Evolutionary conservation across 140 eudicot genomes (phyloP), one percentile per base, ranked within the genome.

Genomic region (Senecio squalidus): DNA sequence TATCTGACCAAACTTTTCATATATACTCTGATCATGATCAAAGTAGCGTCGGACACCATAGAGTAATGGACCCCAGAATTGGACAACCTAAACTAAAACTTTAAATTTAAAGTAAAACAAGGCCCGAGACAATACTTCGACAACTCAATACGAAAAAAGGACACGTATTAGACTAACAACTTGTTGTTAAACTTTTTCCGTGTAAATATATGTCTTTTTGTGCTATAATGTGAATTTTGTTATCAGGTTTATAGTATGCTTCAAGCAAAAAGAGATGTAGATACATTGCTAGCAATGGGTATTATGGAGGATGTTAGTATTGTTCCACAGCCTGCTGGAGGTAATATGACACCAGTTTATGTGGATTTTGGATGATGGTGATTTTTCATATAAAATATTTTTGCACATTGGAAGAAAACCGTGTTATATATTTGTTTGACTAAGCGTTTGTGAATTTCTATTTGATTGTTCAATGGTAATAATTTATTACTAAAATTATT

Each of bases 311-410:
- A 88, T 76, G 89, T 88, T 62, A 93, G 95, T 77, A 88, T 93
- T 48, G 79, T 88, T 77, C 99, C 99, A 11, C 99, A 93, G 74
- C 99, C 99, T 52, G 95, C 96, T 72, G 95, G 99, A 77, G 99
- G 96, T 88, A 84, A 83, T n/a, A 2, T 46, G 43, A 16, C 13
- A 40, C 24, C 26, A 20, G 29, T 26, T 40, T 9, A 34, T 21
- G 13, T 62, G 41, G 27, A 41, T 63, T 47, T 21, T 24, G 29
- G 10, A 7, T 22, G 27, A n/a, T 22, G n/a, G n/a, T n/a, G n/a
- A n/a, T n/a, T n/a, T n/a, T n/a, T n/a, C n/a, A n/a, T n/a, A n/a
- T n/a, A n/a, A n/a, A n/a, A n/a, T 59, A 17, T 18, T 14, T 48
- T 13, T 48, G 41, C 24, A 1, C 3, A 34, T 23, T 16, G 7